These are phyloP conservation scores for Phytophthora uliginosa DNA, from an alignment of 352 stramenopile species.

Conservation along the genomic window DNA sequence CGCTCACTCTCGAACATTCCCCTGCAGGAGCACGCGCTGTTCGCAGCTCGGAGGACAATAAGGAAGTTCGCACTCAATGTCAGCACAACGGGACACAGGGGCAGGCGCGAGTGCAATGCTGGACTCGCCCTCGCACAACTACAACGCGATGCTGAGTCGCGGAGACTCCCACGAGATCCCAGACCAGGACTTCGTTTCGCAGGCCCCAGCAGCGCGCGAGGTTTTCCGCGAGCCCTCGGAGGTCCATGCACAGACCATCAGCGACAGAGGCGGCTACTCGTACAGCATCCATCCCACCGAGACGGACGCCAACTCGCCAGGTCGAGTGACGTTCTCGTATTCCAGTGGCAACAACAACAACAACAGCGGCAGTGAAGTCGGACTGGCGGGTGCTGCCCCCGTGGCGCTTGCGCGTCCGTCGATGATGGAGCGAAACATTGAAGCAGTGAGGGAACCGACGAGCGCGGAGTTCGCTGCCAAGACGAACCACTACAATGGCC, in stretches of 20 bases:
- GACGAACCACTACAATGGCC: slow-evolving; percentile 40
- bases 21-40: slow-evolving; percentile 7
- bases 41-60: background rate
- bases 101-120: slow-evolving; percentile 23
- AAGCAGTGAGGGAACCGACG: slow-evolving; percentile 29
- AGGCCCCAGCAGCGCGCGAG: slow-evolving; percentile 25
- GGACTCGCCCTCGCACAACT: slow-evolving; percentile 21
- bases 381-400: slow-evolving; percentile 3
- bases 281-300: slow-evolving; percentile 36
- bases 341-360: slow-evolving; percentile 19
- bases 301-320: slow-evolving; percentile 11
- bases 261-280: slow-evolving; percentile 23
- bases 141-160: slow-evolving; percentile 32
- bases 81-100: slow-evolving; percentile 2
- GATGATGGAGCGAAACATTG: slow-evolving; percentile 42
- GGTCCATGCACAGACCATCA: slow-evolving; percentile 31
- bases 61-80: background rate
- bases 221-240: slow-evolving; percentile 35
- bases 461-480: slow-evolving; percentile 20
- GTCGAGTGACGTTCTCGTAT: slow-evolving; percentile 30
- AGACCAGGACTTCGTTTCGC: slow-evolving; percentile 30
- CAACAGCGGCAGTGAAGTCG: slow-evolving; percentile 14
- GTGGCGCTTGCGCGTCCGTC: slow-evolving; percentile 33
- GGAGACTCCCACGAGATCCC: slow-evolving; percentile 27
- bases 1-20: slow-evolving; percentile 30